These are phyloP conservation scores for Trichoderma polysporum DNA, from an alignment of 2,329 filamentous ascomycete species.

Conservation along the genomic window DNA sequence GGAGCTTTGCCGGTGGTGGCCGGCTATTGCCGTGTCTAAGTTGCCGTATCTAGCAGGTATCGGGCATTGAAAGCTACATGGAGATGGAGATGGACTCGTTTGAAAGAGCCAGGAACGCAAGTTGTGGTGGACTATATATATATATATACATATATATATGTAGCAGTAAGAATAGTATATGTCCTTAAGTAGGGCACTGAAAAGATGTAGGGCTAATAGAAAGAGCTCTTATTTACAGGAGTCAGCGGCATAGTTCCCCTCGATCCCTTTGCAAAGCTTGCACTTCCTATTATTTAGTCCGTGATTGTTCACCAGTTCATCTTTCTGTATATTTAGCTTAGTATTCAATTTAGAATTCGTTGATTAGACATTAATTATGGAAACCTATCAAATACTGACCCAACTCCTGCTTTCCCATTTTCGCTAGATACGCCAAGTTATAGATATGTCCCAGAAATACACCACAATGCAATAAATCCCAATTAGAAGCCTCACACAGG, in stretches of 20 bases:
- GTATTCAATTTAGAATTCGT: too few relatives aligned
- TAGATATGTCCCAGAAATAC: not conserved
- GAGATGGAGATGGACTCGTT: not conserved
- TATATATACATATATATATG: too few relatives aligned
- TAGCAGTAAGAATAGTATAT: too few relatives aligned
- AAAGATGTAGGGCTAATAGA: not conserved
- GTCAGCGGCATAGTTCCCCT: too few relatives aligned
- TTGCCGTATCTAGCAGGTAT: not conserved
- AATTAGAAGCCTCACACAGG: not conserved
- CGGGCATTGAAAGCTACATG: too few relatives aligned
- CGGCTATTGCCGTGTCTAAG: not conserved
- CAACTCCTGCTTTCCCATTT: not conserved
- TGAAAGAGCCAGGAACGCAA: not conserved
- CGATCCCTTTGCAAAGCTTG: too few relatives aligned
- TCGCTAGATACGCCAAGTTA: not conserved
- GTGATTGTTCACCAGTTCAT: too few relatives aligned
- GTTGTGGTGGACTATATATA: fast-evolving
- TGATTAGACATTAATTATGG: not conserved
- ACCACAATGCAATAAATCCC: not conserved
- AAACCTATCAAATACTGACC: not conserved
- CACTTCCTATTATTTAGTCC: too few relatives aligned
- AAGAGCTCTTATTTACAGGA: not conserved
- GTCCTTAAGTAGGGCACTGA: fast-evolving
- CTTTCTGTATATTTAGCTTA: too few relatives aligned
- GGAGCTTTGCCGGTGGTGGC: constrained; percentile 15